Conservation (phyloP, 306 rosid species). For the Ochetophila trinervis region DNA sequence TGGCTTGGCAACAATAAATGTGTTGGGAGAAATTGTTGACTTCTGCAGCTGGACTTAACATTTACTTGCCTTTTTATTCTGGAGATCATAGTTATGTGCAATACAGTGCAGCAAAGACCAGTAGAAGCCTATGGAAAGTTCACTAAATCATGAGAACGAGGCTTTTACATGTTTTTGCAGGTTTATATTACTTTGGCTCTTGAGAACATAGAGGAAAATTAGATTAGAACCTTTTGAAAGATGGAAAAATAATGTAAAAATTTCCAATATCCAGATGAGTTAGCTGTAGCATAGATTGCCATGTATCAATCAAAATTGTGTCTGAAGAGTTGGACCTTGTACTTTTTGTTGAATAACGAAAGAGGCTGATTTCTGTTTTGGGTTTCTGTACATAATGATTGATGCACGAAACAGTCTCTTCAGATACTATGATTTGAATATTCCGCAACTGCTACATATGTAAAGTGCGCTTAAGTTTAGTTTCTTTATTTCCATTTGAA, state of each 20-base stretch:
- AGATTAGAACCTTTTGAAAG: constrained; percentile 19
- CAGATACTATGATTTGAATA: no score
- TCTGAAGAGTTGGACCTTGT: constrained; percentile 13
- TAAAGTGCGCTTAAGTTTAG: no score
- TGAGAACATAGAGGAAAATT: constrained; percentile 28
- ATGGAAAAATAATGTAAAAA: constrained; percentile 11
- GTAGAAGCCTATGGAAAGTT: no score
- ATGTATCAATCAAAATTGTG: constrained; percentile 20
- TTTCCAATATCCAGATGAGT: constrained; percentile 26
- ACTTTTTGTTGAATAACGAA: constrained; percentile 8
- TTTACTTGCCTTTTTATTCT: constrained; percentile 1
- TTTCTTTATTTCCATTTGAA: no score
- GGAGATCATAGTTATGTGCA: not conserved
- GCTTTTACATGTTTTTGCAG: constrained; percentile 27
- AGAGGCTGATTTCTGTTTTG: no score
- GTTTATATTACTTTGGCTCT: constrained; percentile 15
- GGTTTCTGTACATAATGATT: no score
- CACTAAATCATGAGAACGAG: constrained; percentile 23
- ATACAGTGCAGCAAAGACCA: constrained; percentile 20
- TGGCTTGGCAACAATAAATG: no score
- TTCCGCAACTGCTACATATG: no score
- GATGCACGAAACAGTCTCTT: not conserved
- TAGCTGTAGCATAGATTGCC: constrained; percentile 28
- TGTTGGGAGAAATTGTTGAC: no score
- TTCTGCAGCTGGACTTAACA: no score